Evolutionary conservation across 352 stramenopile genomes (phyloP), one percentile per base, ranked within the genome.

Genomic region (Aphanomyces invadans): DNA sequence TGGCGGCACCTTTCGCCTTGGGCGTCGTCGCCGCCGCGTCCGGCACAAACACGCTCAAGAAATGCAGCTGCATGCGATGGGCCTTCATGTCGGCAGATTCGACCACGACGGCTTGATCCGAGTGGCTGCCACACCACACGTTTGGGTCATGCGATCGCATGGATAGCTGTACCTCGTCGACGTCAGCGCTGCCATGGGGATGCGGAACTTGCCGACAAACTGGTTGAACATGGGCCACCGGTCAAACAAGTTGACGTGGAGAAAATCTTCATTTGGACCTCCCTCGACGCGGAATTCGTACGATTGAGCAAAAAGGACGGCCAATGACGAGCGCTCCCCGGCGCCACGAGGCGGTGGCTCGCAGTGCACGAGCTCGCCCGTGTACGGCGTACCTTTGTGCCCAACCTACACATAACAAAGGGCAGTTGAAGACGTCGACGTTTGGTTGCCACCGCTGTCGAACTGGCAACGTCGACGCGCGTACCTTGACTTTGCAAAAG

Each of bases 191-290:
- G 45, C 11, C 11, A 67, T 10, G 2, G 38, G 42, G 4, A 67
- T 23, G 31, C 60, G 60, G 23, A 67, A 44, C 39, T 67, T 67
- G 49, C 60, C 60, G 3, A 67, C 60, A 44, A 60, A 67, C 31
- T 67, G 60, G 29, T 33, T 67, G 25, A 67, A 67, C 42, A 67
- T 42, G 7, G 60, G 60, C 60, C 60, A 67, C 15, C 42, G 39
- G 21, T 67, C 60, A 48, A 59, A 67, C 25, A 67, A 19, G 17
- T 67, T 44, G 10, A 67, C 26, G 39, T 67, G 60, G 3, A 67
- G 19, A 26, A 31, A 33, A 33, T 46, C 60, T 67, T 67, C 60
- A 33, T 67, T 67, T 5, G 19, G n/a, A 2, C 42, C 57, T 2
- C 60, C 60, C 4, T 59, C 1, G 19, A 67, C 21, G 25, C 39